Conservation (phyloP, 2,329 filamentous ascomycete species). For the Fusarium sp. region DNA sequence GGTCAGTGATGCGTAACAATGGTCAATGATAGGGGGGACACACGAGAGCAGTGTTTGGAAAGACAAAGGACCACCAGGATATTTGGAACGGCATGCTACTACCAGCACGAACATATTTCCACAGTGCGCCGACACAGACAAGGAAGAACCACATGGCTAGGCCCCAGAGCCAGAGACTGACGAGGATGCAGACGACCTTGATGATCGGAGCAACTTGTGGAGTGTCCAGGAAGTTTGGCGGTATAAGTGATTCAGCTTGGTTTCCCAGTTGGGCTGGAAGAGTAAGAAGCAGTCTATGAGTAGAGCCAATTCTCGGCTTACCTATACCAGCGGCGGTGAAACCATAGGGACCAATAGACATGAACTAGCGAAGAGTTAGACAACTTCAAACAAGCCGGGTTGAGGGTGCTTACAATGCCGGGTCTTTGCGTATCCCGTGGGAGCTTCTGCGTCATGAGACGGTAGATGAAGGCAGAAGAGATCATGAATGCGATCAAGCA, state of each 20-base stretch:
- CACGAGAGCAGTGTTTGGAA: slow-evolving; percentile 80
- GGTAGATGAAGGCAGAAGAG: slow-evolving; percentile 85
- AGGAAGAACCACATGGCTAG: slow-evolving; percentile 89
- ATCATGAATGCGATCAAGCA: slow-evolving; percentile 78
- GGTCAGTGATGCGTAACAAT: not conserved
- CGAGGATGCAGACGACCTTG: slow-evolving; percentile 66
- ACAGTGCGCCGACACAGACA: slow-evolving; percentile 81
- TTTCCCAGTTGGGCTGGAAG: slow-evolving; percentile 58
- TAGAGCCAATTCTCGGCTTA: not conserved
- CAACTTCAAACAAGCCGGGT: no score
- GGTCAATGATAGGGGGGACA: not conserved
- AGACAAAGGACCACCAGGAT: slow-evolving; percentile 88
- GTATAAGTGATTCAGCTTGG: slow-evolving; percentile 57
- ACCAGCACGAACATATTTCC: slow-evolving; percentile 69
- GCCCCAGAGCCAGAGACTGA: slow-evolving; percentile 84
- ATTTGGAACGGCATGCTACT: slow-evolving; percentile 80
- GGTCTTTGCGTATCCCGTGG: slow-evolving; percentile 81
- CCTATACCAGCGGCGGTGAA: slow-evolving; percentile 63
- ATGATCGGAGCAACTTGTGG: slow-evolving; percentile 58
- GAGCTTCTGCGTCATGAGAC: slow-evolving; percentile 89
- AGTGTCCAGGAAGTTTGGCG: slow-evolving; percentile 56
- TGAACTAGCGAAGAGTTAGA: slow-evolving; percentile 65
- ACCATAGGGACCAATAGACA: slow-evolving; percentile 81
- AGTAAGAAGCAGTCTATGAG: slow-evolving; percentile 5
- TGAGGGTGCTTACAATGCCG: slow-evolving; percentile 66